Evolutionary conservation across 1,139 yeast species (phyloP).

Genomic region (Hanseniaspora uvarum): DNA sequence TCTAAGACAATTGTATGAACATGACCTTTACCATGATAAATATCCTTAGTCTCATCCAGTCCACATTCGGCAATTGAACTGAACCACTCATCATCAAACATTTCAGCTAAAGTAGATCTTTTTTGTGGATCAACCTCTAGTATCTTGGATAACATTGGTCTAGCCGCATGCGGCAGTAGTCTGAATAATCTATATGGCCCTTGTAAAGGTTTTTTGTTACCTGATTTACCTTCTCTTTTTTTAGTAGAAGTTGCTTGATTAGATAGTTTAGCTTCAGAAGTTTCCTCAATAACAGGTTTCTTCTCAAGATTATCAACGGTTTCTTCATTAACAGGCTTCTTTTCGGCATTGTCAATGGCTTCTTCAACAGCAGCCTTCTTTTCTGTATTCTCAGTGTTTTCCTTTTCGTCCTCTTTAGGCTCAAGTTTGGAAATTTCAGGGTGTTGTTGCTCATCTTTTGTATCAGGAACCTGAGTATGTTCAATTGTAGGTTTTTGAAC

Average conservation of each 20-base stretch:
- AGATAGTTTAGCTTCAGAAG: background rate
- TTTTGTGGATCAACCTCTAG: slow-evolving; percentile 54
- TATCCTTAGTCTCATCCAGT: slow-evolving; percentile 36
- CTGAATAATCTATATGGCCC: slow-evolving; percentile 89
- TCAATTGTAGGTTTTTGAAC: slow-evolving; percentile 8
- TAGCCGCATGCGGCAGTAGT: slow-evolving; percentile 73
- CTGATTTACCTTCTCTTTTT: slow-evolving; percentile 17
- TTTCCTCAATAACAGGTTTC: background rate
- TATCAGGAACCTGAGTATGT: background rate
- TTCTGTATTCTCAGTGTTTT: too few species aligned
- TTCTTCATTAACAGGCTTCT: background rate
- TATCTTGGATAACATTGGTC: slow-evolving; percentile 69
- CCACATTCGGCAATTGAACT: slow-evolving; percentile 44
- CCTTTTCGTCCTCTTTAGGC: too few species aligned
- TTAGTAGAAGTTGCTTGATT: background rate
- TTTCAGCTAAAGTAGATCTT: slow-evolving; percentile 61
- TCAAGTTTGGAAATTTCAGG: too few species aligned
- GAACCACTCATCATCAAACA: slow-evolving; percentile 65
- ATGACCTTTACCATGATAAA: slow-evolving; percentile 43
- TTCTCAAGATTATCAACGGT: background rate
- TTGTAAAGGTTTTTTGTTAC: slow-evolving; percentile 29
- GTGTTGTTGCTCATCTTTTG: background rate
- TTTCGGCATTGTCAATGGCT: background rate
- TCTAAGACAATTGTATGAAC: slow-evolving; percentile 47
- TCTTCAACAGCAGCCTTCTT: background rate